Evolutionary conservation across 2,329 filamentous ascomycete species (phyloP).

Genomic region (Pseudogymnoascus sp.): DNA sequence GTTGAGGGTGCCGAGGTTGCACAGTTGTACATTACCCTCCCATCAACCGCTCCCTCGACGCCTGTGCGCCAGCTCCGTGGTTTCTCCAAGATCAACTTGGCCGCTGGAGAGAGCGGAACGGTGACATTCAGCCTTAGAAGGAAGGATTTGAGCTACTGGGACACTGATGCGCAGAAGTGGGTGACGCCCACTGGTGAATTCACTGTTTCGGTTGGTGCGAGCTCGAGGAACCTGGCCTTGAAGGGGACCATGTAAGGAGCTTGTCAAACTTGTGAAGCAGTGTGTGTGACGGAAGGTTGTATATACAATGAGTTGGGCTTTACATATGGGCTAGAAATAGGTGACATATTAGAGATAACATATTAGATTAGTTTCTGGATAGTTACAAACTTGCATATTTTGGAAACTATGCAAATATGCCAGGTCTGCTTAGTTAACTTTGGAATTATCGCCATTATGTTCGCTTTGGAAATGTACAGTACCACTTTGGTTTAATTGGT

Average conservation of each 20-base stretch:
- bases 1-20: slow-evolving; percentile 45
- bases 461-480: too few relatives aligned
- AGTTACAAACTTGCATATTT: neutral
- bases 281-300: slow-evolving; percentile 3
- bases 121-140: slow-evolving; percentile 62
- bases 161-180: slow-evolving; percentile 76
- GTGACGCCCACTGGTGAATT: slow-evolving; percentile 35
- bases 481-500: neutral
- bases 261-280: slow-evolving; percentile 33
- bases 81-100: slow-evolving; percentile 51
- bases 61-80: slow-evolving; percentile 57
- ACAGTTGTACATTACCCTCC: slow-evolving; percentile 36
- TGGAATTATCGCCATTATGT: neutral
- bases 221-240: slow-evolving; percentile 25
- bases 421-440: neutral
- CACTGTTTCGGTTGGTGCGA: slow-evolving; percentile 28
- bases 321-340: neutral
- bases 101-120: slow-evolving; percentile 37
- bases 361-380: neutral
- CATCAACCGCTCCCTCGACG: slow-evolving; percentile 32
- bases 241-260: slow-evolving; percentile 14
- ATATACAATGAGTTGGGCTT: slow-evolving; percentile 4
- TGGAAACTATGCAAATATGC: neutral
- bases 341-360: neutral
- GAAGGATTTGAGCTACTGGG: slow-evolving; percentile 84